These are phyloP conservation scores for Papiliotrema nemorosa DNA, from an alignment of 1,284 basidiomycete species.

Conservation along the genomic window DNA sequence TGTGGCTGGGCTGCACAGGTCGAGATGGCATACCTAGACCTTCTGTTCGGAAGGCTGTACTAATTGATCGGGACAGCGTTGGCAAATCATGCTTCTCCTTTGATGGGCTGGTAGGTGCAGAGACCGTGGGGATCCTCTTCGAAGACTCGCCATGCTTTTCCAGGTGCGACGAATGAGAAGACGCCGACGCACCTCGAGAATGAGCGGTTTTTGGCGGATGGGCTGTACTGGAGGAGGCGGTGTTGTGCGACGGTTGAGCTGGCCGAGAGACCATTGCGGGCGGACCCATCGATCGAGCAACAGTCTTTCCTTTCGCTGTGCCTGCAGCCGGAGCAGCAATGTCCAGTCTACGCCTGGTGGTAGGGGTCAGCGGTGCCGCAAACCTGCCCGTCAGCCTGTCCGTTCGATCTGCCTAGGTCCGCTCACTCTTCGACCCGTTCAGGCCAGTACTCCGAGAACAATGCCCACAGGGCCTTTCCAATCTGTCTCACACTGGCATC, in stretches of 20 bases:
- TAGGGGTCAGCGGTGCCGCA: constrained; percentile 41
- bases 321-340: constrained; percentile 1
- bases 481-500: constrained; percentile 52
- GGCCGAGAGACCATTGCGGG: neutral
- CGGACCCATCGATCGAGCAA: neutral
- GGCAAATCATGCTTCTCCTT: neutral
- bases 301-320: constrained; percentile 12
- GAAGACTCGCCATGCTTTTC: neutral
- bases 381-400: constrained; percentile 37
- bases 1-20: constrained; percentile 21
- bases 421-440: constrained; percentile 50
- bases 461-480: constrained; percentile 49
- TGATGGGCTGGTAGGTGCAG: constrained; percentile 1
- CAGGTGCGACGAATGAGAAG: constrained; percentile 12
- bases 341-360: neutral
- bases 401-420: neutral
- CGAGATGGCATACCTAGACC: constrained; percentile 7
- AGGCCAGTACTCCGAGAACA: constrained; percentile 49
- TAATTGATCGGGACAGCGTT: neutral
- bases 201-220: neutral
- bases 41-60: neutral
- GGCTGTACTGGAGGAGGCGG: neutral
- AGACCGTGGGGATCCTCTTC: constrained; percentile 2
- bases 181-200: constrained; percentile 14
- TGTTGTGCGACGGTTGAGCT: neutral